phyloP scores from a whole-genome alignment of 2,329 filamentous ascomycete genomes.

The Fusarium udum region DNA sequence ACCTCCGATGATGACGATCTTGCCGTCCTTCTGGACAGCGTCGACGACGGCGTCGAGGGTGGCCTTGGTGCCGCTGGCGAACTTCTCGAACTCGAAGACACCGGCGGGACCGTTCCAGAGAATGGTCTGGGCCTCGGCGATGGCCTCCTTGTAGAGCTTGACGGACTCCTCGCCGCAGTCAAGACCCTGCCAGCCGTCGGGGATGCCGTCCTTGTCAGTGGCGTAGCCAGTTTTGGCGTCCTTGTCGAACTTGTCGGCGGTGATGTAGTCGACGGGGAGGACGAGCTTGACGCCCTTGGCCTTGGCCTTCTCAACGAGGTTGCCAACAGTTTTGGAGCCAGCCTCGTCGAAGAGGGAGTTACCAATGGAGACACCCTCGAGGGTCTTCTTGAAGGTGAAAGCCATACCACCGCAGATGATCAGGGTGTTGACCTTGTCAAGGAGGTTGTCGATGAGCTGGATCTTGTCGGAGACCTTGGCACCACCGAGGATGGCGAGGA shows the following conservation, averaged over 20 bases:
- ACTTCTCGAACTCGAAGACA: conserved; percentile 97
- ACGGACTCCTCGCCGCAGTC: conserved; percentile 92
- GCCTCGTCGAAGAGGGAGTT: conserved; percentile 93
- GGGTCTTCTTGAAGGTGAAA: conserved; percentile 99
- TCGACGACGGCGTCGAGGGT: conserved; percentile 89
- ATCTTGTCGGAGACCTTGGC: conserved; percentile 99
- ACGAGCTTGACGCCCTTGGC: conserved; percentile 95
- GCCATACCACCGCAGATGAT: conserved; percentile 98
- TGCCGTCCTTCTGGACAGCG: conserved; percentile 77
- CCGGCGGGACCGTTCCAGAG: conserved; percentile 98
- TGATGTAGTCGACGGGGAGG: conserved; percentile 94
- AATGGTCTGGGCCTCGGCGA: conserved; percentile 90
- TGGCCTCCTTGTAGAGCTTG: conserved; percentile 87
- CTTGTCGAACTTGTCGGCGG: conserved; percentile 91
- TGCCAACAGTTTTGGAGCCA: conserved; percentile 87
- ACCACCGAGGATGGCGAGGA: conserved; percentile 97
- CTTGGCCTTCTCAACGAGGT: conserved; percentile 95
- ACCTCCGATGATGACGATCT: conserved; percentile 98
- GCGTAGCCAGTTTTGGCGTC: conserved; percentile 84
- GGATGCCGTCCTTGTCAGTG: conserved; percentile 88
- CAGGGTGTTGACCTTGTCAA: conserved; percentile 96
- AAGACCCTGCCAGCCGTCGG: conserved; percentile 97
- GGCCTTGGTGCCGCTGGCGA: conserved; percentile 90
- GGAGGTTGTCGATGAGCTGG: conserved; percentile 97
- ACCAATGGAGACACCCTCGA: conserved; percentile 89